Conservation (phyloP, 257 asterid genomes). For the Nicotiana noctiflora region DNA sequence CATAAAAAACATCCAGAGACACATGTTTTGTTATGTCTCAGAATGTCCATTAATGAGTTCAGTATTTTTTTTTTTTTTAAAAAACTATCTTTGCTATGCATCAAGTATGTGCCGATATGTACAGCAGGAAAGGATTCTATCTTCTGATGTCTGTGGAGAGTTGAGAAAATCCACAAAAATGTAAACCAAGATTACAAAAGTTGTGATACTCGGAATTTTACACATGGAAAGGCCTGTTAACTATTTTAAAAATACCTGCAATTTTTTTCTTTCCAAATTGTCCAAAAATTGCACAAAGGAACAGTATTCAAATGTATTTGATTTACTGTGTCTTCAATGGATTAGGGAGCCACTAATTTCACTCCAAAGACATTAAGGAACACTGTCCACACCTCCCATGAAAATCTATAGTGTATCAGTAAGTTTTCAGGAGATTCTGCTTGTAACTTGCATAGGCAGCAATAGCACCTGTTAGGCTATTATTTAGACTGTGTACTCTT, state of each 20-base stretch:
- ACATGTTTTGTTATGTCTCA: no score
- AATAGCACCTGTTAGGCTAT: no score
- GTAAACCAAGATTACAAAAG: neutral
- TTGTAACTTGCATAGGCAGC: no score
- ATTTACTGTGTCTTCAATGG: neutral
- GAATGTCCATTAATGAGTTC: no score
- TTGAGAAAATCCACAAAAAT: neutral
- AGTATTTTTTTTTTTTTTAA: no score
- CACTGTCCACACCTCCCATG: no score
- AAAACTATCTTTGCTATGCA: neutral
- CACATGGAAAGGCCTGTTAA: neutral
- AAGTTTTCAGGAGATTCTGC: no score
- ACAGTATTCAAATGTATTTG: neutral
- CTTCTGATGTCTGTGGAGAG: neutral
- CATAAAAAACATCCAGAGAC: no score
- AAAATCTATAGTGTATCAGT: no score
- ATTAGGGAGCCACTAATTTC: no score
- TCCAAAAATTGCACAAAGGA: neutral
- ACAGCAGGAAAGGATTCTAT: neutral
- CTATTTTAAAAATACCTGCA: neutral
- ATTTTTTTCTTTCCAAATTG: neutral
- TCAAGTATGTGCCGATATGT: neutral
- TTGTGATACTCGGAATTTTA: neutral
- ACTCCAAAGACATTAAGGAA: no score
- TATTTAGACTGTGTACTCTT: no score